These are phyloP conservation scores for Coniella vitis DNA, from an alignment of 2,329 filamentous ascomycete species.

Conservation along the genomic window DNA sequence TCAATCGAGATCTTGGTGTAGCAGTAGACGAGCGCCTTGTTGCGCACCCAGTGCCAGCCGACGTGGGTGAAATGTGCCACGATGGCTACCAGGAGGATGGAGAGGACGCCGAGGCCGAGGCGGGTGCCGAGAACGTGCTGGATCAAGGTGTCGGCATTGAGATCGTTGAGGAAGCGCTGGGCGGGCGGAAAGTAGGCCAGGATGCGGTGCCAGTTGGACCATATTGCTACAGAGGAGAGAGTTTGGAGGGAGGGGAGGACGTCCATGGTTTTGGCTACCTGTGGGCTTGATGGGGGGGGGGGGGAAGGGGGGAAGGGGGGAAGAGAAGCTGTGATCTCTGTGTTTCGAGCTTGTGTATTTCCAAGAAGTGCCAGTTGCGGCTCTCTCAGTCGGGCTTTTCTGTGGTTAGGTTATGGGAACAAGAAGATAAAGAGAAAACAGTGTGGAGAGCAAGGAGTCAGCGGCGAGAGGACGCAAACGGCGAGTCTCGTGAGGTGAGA, in stretches of 20 bases:
- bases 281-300: neutral
- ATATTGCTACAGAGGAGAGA: conserved; percentile 10
- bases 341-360: too few relatives aligned
- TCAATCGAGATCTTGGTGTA: conserved; percentile 12
- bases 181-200: conserved; percentile 8
- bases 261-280: too few relatives aligned
- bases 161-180: conserved; percentile 1
- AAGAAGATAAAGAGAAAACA: too few relatives aligned
- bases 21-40: neutral
- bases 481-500: too few relatives aligned
- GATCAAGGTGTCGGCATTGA: conserved; percentile 3
- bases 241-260: conserved; percentile 3
- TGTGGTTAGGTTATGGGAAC: too few relatives aligned
- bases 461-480: too few relatives aligned
- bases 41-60: conserved; percentile 1
- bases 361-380: too few relatives aligned
- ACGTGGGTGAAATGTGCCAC: neutral
- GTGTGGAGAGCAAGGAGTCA: too few relatives aligned
- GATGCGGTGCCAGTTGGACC: conserved; percentile 14
- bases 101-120: conserved; percentile 1
- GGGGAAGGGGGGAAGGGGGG: neutral
- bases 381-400: too few relatives aligned
- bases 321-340: too few relatives aligned
- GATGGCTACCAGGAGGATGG: neutral
- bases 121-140: conserved; percentile 4